Base-by-base conservation (phyloP, 306 rosid species). In the Dalbergia cultrata region DNA sequence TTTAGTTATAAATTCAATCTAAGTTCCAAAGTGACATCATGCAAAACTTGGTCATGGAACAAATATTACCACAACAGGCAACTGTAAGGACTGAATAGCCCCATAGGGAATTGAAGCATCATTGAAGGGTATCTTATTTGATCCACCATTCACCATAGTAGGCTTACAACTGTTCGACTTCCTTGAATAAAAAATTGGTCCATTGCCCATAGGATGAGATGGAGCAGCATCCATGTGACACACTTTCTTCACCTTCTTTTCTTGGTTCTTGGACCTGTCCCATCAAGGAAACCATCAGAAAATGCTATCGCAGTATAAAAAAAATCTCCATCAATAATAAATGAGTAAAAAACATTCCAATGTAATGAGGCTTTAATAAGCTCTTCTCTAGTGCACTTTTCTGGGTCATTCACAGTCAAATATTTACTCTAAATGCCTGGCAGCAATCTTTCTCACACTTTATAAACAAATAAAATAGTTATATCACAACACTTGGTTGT, bases 11-110 rank as follows among this genome's bases (percentile, higher is more conserved):
- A 37, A 13, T 34, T 66, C 37, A 72, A 69, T 80, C 70, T 77
- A 2, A 31, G 17, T 33, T 56, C 57, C 49, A 17, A 65, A 70
- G 64, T 41, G 49, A 66, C 18, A 72, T 54, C 59, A 53, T 60
- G 79, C 77, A 35, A 79, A 33, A 58, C 71, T 52, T 65, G 61
- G 64, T 18, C 13, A 50, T 13, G 47, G 80, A 58, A 33, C 59
- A 45, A 77, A 39, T 82, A 82, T 81, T 77, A 85, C 88, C 88
- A 91, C 93, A 91, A 83, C 78, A 33, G 95, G 93, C 72, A 91
- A 81, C 54, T 50, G 89, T 45, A 91, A 82, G 64, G 91, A 76
- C 26, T 71, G 76, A 13, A 80, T 37, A 61, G 78, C 83, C 82
- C 10, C 92, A 22, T 79, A 12, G 44, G 90, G 87, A 68, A 75